Conservation (phyloP, 2,329 filamentous ascomycete species). For the Colletotrichum sp. region DNA sequence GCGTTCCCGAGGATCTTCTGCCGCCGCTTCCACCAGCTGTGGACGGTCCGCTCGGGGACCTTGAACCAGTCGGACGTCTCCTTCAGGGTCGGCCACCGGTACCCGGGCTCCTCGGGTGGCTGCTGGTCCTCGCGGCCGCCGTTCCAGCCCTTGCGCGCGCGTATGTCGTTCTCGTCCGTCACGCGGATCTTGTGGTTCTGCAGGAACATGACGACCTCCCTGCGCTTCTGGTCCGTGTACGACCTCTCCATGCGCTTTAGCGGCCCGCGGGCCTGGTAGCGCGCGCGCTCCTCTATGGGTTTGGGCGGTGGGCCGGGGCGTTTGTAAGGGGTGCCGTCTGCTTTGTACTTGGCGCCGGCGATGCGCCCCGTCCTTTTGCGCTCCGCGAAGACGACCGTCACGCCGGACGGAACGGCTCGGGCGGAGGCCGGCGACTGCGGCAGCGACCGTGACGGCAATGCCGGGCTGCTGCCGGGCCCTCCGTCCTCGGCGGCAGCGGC, state of each 20-base stretch:
- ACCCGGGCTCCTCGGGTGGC: not conserved
- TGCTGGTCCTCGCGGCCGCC: not conserved
- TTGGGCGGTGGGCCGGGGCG: not conserved
- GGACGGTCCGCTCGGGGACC: constrained; percentile 1
- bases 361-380: not conserved
- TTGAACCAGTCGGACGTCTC: constrained; percentile 3
- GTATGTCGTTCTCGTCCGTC: not conserved
- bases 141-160: not conserved
- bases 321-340: constrained; percentile 2
- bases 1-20: not conserved
- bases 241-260: not conserved
- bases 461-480: not conserved
- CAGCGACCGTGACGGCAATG: not conserved
- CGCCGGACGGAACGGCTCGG: not conserved
- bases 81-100: not conserved
- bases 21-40: not conserved
- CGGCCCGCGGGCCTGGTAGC: not conserved
- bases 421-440: not conserved
- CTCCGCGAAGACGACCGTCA: not conserved
- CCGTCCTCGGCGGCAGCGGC: not conserved
- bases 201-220: not conserved
- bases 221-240: not conserved
- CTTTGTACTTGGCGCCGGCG: not conserved
- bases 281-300: not conserved
- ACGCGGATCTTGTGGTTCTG: not conserved